Evolutionary conservation across 768 basidiomycete genomes (phyloP).

Genomic region (Boletus rubroflammeus): DNA sequence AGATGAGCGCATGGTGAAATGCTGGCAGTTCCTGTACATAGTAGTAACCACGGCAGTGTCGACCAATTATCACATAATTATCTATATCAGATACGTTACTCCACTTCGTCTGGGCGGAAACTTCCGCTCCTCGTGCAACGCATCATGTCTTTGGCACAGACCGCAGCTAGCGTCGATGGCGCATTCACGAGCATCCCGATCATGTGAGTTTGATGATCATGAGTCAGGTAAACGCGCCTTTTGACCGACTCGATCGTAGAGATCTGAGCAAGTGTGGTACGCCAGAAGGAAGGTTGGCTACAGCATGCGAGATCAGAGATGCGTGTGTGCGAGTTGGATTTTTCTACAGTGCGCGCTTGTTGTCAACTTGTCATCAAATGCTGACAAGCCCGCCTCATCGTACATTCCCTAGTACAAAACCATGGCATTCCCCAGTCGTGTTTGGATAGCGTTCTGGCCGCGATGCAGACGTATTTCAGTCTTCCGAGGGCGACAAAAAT

Average conservation of each 20-base stretch:
- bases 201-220: slow-evolving; percentile 17
- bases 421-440: slow-evolving; percentile 62
- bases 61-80: background rate
- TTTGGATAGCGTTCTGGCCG: slow-evolving; percentile 44
- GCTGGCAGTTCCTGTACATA: background rate
- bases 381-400: background rate
- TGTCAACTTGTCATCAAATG: background rate
- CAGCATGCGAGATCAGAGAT: slow-evolving; percentile 60
- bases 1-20: background rate
- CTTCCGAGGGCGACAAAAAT: slow-evolving; percentile 62
- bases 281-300: slow-evolving; percentile 33
- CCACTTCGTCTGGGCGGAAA: background rate
- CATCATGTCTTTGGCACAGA: slow-evolving; percentile 23
- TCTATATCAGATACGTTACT: too few species aligned
- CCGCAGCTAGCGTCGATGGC: slow-evolving; percentile 14
- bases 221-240: background rate
- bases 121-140: background rate
- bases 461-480: slow-evolving; percentile 62
- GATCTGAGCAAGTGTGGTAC: slow-evolving; percentile 20
- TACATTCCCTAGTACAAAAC: slow-evolving; percentile 57
- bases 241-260: slow-evolving; percentile 5
- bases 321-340: slow-evolving; percentile 84
- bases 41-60: background rate
- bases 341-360: slow-evolving; percentile 59
- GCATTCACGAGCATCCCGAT: slow-evolving; percentile 26